Evolutionary conservation across 1,139 yeast genomes (phyloP).

Genomic region (Tardiomyces blankii): DNA sequence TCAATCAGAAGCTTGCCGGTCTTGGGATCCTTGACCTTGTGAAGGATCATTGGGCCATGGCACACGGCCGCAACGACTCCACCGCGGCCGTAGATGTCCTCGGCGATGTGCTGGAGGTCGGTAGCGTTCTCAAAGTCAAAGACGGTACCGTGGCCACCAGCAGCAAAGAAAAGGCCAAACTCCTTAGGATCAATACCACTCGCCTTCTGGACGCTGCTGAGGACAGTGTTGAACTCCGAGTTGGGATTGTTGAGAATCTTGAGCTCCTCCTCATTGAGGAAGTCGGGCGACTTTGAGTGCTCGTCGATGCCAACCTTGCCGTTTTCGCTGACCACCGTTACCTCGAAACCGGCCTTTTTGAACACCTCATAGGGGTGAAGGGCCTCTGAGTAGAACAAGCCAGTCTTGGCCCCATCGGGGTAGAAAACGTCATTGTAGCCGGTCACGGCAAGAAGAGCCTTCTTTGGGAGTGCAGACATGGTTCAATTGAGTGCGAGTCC

Average conservation of each 20-base stretch:
- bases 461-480: slow-evolving; percentile 13
- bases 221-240: slow-evolving; percentile 27
- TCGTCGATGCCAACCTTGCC: slow-evolving; percentile 46
- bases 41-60: slow-evolving; percentile 53
- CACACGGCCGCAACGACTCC: slow-evolving; percentile 56
- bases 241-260: slow-evolving; percentile 29
- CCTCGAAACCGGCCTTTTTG: slow-evolving; percentile 37
- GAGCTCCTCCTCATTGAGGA: slow-evolving; percentile 36
- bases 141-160: slow-evolving; percentile 57
- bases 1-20: slow-evolving; percentile 38
- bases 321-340: slow-evolving; percentile 45
- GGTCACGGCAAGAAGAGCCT: slow-evolving; percentile 44
- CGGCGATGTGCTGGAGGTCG: slow-evolving; percentile 36
- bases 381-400: slow-evolving; percentile 46
- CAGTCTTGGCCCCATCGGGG: slow-evolving; percentile 44
- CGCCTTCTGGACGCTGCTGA: slow-evolving; percentile 29
- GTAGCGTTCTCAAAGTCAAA: slow-evolving; percentile 46
- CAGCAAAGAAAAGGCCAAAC: slow-evolving; percentile 43
- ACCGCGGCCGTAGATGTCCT: slow-evolving; percentile 35
- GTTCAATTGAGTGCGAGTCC: not conserved
- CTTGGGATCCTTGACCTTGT: slow-evolving; percentile 31
- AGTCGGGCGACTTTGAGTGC: slow-evolving; percentile 34
- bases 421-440: slow-evolving; percentile 38
- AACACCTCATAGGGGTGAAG: slow-evolving; percentile 44
- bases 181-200: slow-evolving; percentile 36